Conservation (phyloP, 441 rosid species). For the Theobroma grandiflorum region DNA sequence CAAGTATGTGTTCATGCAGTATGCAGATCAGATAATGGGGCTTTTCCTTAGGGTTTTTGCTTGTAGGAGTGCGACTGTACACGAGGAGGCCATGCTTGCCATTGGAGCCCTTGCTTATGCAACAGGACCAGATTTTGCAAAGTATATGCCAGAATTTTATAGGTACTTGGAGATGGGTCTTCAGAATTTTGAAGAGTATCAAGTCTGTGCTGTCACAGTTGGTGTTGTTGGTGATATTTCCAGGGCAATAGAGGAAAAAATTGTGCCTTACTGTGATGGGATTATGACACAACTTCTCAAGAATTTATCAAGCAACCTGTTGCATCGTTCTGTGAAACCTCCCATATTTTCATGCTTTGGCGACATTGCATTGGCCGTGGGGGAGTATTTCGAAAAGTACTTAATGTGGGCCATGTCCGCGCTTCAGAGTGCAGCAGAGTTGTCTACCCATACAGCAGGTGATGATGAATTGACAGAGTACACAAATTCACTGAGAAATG, state of each 20-base stretch:
- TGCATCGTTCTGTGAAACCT: slow-evolving; percentile 81
- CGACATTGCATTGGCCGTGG: slow-evolving; percentile 74
- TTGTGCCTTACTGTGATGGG: slow-evolving; percentile 73
- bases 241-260: slow-evolving; percentile 73
- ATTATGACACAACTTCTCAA: slow-evolving; percentile 82
- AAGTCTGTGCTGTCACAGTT: slow-evolving; percentile 80
- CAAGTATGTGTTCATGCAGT: slow-evolving; percentile 61
- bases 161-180: slow-evolving; percentile 70
- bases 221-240: slow-evolving; percentile 79
- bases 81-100: slow-evolving; percentile 83
- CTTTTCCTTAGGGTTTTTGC: slow-evolving; percentile 76
- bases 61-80: slow-evolving; percentile 69
- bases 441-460: slow-evolving; percentile 62
- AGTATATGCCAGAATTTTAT: slow-evolving; percentile 73
- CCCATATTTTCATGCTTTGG: slow-evolving; percentile 84
- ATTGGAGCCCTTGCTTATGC: slow-evolving; percentile 83
- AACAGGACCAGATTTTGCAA: slow-evolving; percentile 61
- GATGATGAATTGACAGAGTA: slow-evolving; percentile 80
- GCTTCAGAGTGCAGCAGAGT: slow-evolving; percentile 79
- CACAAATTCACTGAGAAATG: slow-evolving; percentile 74
- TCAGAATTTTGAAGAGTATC: slow-evolving; percentile 78
- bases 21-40: slow-evolving; percentile 74
- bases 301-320: slow-evolving; percentile 78
- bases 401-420: slow-evolving; percentile 73
- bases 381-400: slow-evolving; percentile 75